Percentiles rank a stretch among this genome's conserved stretches.
These are phyloP conservation scores for Colletotrichum aenigma DNA, from an alignment of 2,329 filamentous ascomycete species.

Conservation along the genomic window DNA sequence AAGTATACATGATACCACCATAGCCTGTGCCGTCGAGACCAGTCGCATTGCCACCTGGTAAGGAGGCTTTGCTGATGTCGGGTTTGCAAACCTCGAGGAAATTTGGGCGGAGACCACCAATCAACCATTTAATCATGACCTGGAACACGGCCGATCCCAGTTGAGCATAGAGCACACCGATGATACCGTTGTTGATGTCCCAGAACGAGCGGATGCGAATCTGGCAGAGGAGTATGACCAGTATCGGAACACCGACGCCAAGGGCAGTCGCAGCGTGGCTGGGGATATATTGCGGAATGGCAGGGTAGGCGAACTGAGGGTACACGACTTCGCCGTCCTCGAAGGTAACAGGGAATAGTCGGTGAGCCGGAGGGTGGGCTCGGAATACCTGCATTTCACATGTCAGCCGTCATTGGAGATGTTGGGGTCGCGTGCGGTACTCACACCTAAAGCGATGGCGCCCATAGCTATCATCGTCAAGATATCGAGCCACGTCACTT, in stretches of 20 bases:
- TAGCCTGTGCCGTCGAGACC: slow-evolving; percentile 58
- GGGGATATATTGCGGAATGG: slow-evolving; percentile 73
- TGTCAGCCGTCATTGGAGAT: neutral
- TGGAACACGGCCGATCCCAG: slow-evolving; percentile 76
- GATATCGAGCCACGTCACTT: slow-evolving; percentile 70
- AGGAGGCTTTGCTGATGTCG: slow-evolving; percentile 46
- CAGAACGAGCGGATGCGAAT: slow-evolving; percentile 71
- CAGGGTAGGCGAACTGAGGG: slow-evolving; percentile 73
- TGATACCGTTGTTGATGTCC: slow-evolving; percentile 73
- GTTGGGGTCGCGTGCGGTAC: slow-evolving; percentile 30
- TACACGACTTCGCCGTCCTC: slow-evolving; percentile 70
- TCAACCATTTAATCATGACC: slow-evolving; percentile 76
- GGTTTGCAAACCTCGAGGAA: slow-evolving; percentile 77
- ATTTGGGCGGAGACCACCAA: slow-evolving; percentile 73
- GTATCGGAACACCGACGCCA: slow-evolving; percentile 68
- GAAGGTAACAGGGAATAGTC: slow-evolving; percentile 72
- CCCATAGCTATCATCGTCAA: slow-evolving; percentile 72
- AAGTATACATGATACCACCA: slow-evolving; percentile 68
- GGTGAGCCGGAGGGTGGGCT: slow-evolving; percentile 67
- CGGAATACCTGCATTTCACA: slow-evolving; percentile 57
- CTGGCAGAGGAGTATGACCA: slow-evolving; percentile 68
- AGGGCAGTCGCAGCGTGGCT: slow-evolving; percentile 73
- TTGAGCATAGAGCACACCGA: slow-evolving; percentile 72
- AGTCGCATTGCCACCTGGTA: slow-evolving; percentile 40
- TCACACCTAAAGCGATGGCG: slow-evolving; percentile 69